Evolutionary conservation across 2,329 filamentous ascomycete species (phyloP).

Genomic region (Aspergillus pseudotamarii): DNA sequence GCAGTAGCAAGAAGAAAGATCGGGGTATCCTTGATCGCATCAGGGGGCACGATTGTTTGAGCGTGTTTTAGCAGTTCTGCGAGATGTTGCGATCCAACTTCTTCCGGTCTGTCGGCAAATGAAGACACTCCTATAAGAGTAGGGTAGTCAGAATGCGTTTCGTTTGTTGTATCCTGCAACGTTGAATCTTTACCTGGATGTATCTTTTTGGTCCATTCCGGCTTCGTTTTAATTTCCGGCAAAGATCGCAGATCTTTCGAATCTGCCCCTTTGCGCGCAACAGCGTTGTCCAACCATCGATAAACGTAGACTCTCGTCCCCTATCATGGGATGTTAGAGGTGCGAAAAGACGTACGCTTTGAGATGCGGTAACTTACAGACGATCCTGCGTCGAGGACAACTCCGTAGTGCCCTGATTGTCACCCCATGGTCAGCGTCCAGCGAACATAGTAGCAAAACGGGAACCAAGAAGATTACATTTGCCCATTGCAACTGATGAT

Average conservation of each 20-base stretch:
- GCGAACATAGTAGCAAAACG: not conserved
- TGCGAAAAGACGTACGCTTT: not conserved
- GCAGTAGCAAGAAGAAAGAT: slow-evolving; percentile 95
- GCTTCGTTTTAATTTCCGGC: slow-evolving; percentile 79
- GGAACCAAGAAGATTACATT: slow-evolving; percentile 34
- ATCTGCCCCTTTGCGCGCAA: slow-evolving; percentile 64
- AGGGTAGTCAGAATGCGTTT: slow-evolving; percentile 1
- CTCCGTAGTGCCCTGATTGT: slow-evolving; percentile 70
- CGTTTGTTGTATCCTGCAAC: not conserved
- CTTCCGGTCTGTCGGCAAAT: slow-evolving; percentile 75
- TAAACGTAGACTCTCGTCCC: slow-evolving; percentile 95
- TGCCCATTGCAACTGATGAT: slow-evolving; percentile 37
- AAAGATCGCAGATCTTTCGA: slow-evolving; percentile 66
- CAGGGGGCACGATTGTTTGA: slow-evolving; percentile 71
- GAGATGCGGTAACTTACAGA: slow-evolving; percentile 58
- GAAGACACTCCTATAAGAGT: slow-evolving; percentile 70
- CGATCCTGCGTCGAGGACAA: slow-evolving; percentile 96
- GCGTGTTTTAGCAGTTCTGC: slow-evolving; percentile 80
- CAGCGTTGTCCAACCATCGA: slow-evolving; percentile 79
- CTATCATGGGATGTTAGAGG: slow-evolving; percentile 30
- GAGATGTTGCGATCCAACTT: slow-evolving; percentile 81
- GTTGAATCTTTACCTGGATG: slow-evolving; percentile 66
- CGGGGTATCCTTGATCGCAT: slow-evolving; percentile 80
- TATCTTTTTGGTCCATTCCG: slow-evolving; percentile 91
- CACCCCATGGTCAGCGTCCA: slow-evolving; percentile 7